phyloP scores from a whole-genome alignment of 306 rosid species.

The Urtica urens region DNA sequence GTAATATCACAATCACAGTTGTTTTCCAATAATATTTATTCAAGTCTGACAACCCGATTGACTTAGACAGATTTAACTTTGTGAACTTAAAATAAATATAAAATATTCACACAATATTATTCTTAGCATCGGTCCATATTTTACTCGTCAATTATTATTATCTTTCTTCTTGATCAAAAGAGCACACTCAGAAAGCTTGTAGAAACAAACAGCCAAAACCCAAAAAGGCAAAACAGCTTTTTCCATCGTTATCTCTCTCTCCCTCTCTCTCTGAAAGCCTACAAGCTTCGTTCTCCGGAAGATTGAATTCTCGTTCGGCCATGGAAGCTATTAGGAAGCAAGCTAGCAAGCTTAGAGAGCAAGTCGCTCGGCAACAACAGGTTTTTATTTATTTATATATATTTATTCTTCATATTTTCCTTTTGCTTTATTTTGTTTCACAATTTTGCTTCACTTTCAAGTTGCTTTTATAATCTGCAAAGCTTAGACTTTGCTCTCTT shows the following conservation, averaged over 20 bases:
- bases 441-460: background rate
- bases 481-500: background rate
- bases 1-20: background rate
- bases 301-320: background rate
- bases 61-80: background rate
- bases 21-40: background rate
- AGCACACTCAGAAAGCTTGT: no score
- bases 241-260: background rate
- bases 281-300: no score
- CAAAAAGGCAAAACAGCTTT: background rate
- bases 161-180: no score
- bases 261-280: background rate
- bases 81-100: no score
- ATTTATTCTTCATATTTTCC: background rate
- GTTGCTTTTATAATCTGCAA: no score
- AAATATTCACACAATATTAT: no score
- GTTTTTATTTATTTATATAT: constrained; percentile 23
- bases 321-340: constrained; percentile 90
- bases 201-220: background rate
- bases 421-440: background rate
- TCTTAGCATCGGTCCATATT: no score
- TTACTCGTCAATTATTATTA: no score
- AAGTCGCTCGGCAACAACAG: constrained; percentile 92
- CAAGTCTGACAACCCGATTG: background rate
- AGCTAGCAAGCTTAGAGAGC: constrained; percentile 81